Evolutionary conservation across 1,284 basidiomycete species (phyloP).

Genomic region (Puccinia sorghi): DNA sequence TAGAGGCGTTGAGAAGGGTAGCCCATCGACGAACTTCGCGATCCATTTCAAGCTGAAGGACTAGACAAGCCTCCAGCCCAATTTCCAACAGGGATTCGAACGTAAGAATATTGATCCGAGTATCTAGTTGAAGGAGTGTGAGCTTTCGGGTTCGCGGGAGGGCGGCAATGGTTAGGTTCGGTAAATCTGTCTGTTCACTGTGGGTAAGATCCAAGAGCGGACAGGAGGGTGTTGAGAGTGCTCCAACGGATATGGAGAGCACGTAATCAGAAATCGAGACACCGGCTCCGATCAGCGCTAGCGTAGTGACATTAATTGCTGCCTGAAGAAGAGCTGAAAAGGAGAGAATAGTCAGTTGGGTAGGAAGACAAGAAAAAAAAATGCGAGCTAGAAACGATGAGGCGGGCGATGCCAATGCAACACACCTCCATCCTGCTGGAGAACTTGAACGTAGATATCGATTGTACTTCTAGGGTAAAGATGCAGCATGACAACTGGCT

Average conservation of each 20-base stretch:
- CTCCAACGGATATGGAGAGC: constrained; percentile 75
- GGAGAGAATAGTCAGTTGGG: not conserved
- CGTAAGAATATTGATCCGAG: constrained; percentile 84
- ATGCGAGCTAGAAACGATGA: not conserved
- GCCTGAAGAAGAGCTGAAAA: constrained; percentile 66
- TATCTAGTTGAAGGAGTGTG: constrained; percentile 88
- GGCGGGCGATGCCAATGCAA: constrained; percentile 52
- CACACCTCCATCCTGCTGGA: constrained; percentile 78
- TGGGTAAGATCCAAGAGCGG: constrained; percentile 76
- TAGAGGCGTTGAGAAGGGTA: constrained; percentile 60
- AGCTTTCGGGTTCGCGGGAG: constrained; percentile 81
- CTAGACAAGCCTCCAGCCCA: constrained; percentile 73
- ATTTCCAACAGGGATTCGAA: constrained; percentile 84
- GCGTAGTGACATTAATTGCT: constrained; percentile 89
- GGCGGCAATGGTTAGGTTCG: constrained; percentile 80
- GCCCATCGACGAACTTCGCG: constrained; percentile 67
- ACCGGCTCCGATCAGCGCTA: constrained; percentile 86
- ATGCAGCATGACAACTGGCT: constrained; percentile 84
- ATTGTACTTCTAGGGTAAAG: constrained; percentile 93
- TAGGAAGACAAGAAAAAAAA: too few species aligned
- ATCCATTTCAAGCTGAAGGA: constrained; percentile 83
- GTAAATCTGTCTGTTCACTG: constrained; percentile 86
- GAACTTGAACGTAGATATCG: constrained; percentile 86
- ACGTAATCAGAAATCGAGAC: constrained; percentile 89
- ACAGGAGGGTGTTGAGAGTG: constrained; percentile 66